Conservation (phyloP, 1,284 basidiomycete species). For the Papiliotrema flavescens region DNA sequence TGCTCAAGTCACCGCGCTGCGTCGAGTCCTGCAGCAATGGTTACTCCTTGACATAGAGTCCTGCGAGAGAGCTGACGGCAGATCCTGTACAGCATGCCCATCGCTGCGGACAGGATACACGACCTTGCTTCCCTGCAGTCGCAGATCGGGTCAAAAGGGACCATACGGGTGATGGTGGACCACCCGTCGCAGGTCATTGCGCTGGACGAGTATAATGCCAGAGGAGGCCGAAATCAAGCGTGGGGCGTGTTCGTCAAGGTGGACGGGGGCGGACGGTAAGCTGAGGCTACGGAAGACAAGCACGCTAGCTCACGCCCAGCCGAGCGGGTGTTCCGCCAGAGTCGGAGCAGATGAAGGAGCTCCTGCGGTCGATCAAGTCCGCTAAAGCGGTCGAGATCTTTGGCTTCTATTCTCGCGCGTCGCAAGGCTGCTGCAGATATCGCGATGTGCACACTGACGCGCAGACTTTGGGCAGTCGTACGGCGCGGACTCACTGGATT, state of each 20-base stretch:
- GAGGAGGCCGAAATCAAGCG: conserved; percentile 37
- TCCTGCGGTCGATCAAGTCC: conserved; percentile 56
- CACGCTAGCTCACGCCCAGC: conserved; percentile 47
- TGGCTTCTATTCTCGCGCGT: conserved; percentile 73
- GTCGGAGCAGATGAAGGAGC: conserved; percentile 56
- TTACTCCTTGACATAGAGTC: neutral
- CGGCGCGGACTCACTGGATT: conserved; percentile 60
- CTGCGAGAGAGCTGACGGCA: conserved; percentile 33
- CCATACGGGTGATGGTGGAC: conserved; percentile 69
- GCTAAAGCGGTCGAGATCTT: conserved; percentile 61
- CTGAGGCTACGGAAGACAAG: conserved; percentile 7
- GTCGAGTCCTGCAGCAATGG: no score
- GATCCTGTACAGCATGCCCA: conserved; percentile 75
- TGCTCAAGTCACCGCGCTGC: neutral
- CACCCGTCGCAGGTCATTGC: conserved; percentile 66
- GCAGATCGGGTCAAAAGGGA: conserved; percentile 56
- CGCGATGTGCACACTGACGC: conserved; percentile 51
- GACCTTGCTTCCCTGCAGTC: conserved; percentile 64
- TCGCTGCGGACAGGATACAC: conserved; percentile 65
- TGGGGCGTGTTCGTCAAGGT: conserved; percentile 81
- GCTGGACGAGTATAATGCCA: conserved; percentile 51
- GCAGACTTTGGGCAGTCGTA: conserved; percentile 59
- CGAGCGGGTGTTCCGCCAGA: conserved; percentile 70
- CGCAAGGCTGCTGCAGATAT: neutral
- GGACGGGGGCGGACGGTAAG: conserved; percentile 71